phyloP scores from a whole-genome alignment of 768 basidiomycete genomes.

The Hygrocybe punicea region DNA sequence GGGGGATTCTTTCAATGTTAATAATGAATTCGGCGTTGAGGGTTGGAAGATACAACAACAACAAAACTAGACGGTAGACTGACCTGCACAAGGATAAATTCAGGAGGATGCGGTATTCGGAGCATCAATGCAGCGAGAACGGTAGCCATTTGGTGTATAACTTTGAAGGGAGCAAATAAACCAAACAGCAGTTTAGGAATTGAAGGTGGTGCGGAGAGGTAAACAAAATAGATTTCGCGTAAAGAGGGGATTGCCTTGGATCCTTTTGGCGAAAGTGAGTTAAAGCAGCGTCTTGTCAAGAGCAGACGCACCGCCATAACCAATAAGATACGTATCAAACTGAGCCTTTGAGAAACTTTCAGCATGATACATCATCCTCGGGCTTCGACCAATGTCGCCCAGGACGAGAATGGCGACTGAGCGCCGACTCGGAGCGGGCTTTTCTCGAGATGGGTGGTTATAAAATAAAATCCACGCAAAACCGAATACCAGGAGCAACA shows the following conservation, averaged over 20 bases:
- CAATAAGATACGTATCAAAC: constrained; percentile 78
- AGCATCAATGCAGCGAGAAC: constrained; percentile 63
- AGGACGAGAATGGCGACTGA: constrained; percentile 89
- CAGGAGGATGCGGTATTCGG: constrained; percentile 61
- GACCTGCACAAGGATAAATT: constrained; percentile 89
- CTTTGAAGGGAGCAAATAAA: constrained; percentile 77
- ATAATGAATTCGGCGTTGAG: background rate
- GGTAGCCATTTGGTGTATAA: constrained; percentile 61
- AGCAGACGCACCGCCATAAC: constrained; percentile 64
- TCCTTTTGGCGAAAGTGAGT: constrained; percentile 41
- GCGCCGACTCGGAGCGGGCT: constrained; percentile 45
- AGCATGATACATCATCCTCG: constrained; percentile 98
- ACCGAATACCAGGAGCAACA: no score
- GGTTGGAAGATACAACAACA: background rate
- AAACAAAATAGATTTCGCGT: constrained; percentile 58
- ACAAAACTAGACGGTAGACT: constrained; percentile 25
- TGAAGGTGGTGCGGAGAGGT: constrained; percentile 63
- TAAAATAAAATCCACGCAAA: no score
- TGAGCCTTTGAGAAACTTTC: constrained; percentile 81
- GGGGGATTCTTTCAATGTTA: constrained; percentile 76
- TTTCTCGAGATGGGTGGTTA: no score
- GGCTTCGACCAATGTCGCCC: constrained; percentile 93
- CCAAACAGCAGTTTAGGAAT: constrained; percentile 59
- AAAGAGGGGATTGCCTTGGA: constrained; percentile 75
- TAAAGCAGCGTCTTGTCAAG: background rate